phyloP scores from a whole-genome alignment of 495 filamentous ascomycete genomes.

The Penicillium steckii region DNA sequence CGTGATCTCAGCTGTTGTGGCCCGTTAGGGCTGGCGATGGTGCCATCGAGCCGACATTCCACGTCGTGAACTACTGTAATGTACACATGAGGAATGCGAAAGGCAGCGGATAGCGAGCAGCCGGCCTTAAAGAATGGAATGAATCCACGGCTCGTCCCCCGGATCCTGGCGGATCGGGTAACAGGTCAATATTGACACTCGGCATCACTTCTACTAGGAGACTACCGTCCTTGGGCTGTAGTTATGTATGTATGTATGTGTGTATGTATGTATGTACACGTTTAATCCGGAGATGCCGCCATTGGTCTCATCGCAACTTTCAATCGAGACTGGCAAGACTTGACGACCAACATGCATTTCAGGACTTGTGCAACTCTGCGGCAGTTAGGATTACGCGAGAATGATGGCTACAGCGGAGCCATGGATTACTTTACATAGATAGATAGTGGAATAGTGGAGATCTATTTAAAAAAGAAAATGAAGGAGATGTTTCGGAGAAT shows the following conservation, averaged over 20 bases:
- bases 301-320: conserved; percentile 20
- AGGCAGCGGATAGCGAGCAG: background rate
- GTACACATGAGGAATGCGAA: background rate
- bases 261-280: no score
- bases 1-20: background rate
- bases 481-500: no score
- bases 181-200: conserved; percentile 13
- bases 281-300: conserved; percentile 14
- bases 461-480: no score
- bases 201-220: background rate
- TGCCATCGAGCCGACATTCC: conserved; percentile 13
- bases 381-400: conserved; percentile 17
- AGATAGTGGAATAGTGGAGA: background rate
- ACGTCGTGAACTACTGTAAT: background rate
- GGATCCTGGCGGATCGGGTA: conserved; percentile 22
- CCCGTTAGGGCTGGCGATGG: conserved; percentile 6
- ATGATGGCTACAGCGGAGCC: conserved; percentile 21
- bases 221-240: background rate
- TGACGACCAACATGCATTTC: background rate
- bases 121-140: background rate
- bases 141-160: conserved; percentile 3
- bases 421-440: conserved; percentile 1
- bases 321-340: conserved; percentile 17
- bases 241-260: no score
- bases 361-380: background rate